Base-by-base conservation (phyloP, 495 filamentous ascomycete genomes). In the Elasticomyces elasticus region DNA sequence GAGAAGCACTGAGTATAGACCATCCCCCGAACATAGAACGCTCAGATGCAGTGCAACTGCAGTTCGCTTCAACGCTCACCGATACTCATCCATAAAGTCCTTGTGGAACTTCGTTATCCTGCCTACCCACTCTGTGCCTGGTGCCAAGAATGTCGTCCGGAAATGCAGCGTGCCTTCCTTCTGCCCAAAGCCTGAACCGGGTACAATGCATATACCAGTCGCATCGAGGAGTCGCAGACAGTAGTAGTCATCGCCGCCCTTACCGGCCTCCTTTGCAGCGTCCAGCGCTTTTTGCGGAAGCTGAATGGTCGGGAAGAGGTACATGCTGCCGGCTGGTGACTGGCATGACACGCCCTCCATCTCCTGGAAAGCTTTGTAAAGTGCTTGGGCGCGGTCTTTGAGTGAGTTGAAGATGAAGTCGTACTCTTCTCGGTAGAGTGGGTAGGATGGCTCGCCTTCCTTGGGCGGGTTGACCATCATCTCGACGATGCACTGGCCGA, bases 341-440 rank as follows among this genome's bases (percentile, higher is more conserved):
- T 90, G 84, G 72, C 88, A 94, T 62, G 86, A 79, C 37, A 97
- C 94, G 42, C 92, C 92, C 64, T 95, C 89, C 92, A 98, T 97
- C 62, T 83, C 73, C 70, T 83, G 74, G 72, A 98, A 98, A 9
- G 89, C 88, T 55, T 88, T 76, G 69, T 87, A 92, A 45, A 98
- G 76, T 12, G 94, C 88, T 47, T 74, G 77, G 37, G 92, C 92
- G 52, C 92, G 82, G 64, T 83, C 69, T 67, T 79, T 76, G 45
- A 98, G 77, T 35, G 83, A 82, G 44, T 82, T 67, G 61, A 78
- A 87, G 67, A 92, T 92, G 60, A 73, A 76, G 64, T 84, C 79
- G 72, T 87, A 96, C 64, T 98, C 94, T 60, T 82, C 60, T 58
- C 82, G 66, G 74, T 96, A 98, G 11, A 94, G 76, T 53, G 79